These are phyloP conservation scores for Aspergillus brasiliensis DNA, from an alignment of 2,329 filamentous ascomycete species.

Conservation along the genomic window DNA sequence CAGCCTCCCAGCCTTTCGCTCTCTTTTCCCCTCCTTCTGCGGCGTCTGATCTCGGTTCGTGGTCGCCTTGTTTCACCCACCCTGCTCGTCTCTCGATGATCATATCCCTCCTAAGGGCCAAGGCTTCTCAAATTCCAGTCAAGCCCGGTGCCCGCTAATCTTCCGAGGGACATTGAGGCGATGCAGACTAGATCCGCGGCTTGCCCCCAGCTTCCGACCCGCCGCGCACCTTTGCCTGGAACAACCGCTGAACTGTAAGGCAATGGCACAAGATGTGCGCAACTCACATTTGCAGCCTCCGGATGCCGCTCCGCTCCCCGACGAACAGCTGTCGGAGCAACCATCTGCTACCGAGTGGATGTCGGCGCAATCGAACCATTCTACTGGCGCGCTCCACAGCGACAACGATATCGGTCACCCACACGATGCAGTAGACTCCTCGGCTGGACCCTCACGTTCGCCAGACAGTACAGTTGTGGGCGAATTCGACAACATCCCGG, in stretches of 20 bases:
- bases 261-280: constrained; percentile 37
- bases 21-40: not conserved
- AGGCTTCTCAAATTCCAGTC: not conserved
- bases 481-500: constrained; percentile 13
- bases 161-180: constrained; percentile 24
- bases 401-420: constrained; percentile 22
- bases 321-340: constrained; percentile 27
- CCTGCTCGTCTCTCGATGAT: not conserved
- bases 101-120: not conserved
- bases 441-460: constrained; percentile 21
- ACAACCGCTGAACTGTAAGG: constrained; percentile 25
- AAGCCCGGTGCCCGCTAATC: constrained; percentile 5
- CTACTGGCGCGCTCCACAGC: constrained; percentile 17
- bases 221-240: constrained; percentile 22
- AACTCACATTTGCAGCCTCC: constrained; percentile 24
- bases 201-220: constrained; percentile 26
- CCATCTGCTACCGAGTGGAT: constrained; percentile 18
- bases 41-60: not conserved
- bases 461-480: constrained; percentile 21
- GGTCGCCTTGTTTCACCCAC: not conserved
- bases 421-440: constrained; percentile 24
- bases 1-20: constrained; percentile 2
- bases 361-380: constrained; percentile 14
- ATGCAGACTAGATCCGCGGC: constrained; percentile 28
- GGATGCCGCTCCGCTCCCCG: constrained; percentile 20